phyloP scores from a whole-genome alignment of 169 alveolate species.

The Plasmodium vivax region DNA sequence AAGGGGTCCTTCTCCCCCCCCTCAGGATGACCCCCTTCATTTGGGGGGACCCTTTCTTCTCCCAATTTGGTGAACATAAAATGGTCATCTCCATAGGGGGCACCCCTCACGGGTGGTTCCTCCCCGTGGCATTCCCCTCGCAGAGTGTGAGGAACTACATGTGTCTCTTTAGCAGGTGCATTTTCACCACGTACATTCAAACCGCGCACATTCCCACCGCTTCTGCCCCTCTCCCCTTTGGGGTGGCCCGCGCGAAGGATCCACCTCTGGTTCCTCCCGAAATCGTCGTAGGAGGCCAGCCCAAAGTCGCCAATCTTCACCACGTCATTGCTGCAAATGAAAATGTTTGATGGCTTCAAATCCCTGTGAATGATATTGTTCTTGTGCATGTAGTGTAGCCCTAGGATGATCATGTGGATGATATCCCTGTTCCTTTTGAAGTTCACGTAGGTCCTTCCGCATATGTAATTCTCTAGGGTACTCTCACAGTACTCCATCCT shows the following conservation, averaged over 20 bases:
- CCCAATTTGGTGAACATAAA: no score
- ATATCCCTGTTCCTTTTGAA: constrained; percentile 43
- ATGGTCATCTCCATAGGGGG: no score
- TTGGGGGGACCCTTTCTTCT: no score
- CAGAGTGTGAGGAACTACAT: background rate
- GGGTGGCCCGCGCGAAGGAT: background rate
- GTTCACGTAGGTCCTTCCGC: constrained; percentile 16
- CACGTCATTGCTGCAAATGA: constrained; percentile 29
- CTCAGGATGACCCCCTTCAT: no score
- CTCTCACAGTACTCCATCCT: constrained; percentile 60
- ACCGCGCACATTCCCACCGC: no score
- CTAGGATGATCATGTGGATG: constrained; percentile 36
- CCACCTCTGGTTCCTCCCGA: background rate
- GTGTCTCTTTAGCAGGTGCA: background rate
- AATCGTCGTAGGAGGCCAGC: constrained; percentile 30
- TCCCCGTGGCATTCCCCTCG: background rate
- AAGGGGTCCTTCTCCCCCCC: no score
- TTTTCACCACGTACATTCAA: background rate
- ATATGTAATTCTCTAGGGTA: constrained; percentile 44
- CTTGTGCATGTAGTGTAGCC: constrained; percentile 47
- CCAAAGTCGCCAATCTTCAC: constrained; percentile 69
- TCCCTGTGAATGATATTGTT: constrained; percentile 63
- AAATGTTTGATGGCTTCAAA: constrained; percentile 54
- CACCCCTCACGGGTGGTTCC: background rate
- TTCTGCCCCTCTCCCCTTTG: no score